Evolutionary conservation across 805 yeast species (phyloP), one percentile per base, ranked within the genome.

Genomic region (Debaryomyces hansenii): DNA sequence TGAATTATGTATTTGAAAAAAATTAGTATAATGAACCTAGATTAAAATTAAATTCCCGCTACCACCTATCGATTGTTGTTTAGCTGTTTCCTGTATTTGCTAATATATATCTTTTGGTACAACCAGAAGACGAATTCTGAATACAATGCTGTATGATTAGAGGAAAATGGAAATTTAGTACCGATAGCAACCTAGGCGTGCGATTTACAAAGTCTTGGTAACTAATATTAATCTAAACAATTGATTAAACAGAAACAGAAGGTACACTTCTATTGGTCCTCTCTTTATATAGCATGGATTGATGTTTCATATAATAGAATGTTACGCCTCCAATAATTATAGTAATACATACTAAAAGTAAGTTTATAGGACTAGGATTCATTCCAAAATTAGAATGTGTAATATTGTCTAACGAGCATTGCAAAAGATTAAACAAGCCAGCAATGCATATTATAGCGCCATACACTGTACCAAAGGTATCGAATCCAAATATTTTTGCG

Each of bases 401-500:
- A 34, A 67, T 56, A 46, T 57, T 66, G 55, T 79, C 84, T 54
- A 79, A 67, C 11, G 63, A 54, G 20, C 74, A 63, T 57, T 79
- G 84, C 35, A 66, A 59, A 49, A 74, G 76, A 56, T 79, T 79
- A 58, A 77, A 61, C 14, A 77, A 51, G 32, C 84, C 84, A 1
- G 83, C 72, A 20, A 76, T 64, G 37, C 81, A 74, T 64, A 79
- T 77, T 28, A 79, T 76, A 15, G 79, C 62, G n/a, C 84, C 84
- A 54, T 80, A 80, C 24, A 80, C 74, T 1, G 82, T 76, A 34
- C 86, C 84, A 58, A 80, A 78, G 9, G 84, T 78, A 55, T 79
- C 83, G 52, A 77, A 74, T 1, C 86, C 85, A 59, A 81, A 83
- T 40, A 78, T 83, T 59, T 83, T 83, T 21, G 86, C 83, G 56